These are phyloP conservation scores for Lagenidium sp. DNA, from an alignment of 352 stramenopile species.

Conservation along the genomic window DNA sequence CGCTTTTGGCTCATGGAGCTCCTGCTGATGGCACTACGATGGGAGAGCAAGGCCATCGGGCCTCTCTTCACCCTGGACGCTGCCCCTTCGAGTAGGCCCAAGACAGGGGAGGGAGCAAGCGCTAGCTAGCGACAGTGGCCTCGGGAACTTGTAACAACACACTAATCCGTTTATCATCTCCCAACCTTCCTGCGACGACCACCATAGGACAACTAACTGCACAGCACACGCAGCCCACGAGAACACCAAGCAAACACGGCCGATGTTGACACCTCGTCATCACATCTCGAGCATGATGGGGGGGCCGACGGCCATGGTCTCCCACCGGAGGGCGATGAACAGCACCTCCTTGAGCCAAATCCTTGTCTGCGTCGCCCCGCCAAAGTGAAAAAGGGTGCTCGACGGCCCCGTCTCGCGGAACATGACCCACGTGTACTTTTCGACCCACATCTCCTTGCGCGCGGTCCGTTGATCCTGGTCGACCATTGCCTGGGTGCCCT, in stretches of 20 bases:
- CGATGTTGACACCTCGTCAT: conserved; percentile 2
- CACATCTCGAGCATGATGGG: conserved; percentile 24
- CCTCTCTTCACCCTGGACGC: no score
- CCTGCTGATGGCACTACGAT: no score
- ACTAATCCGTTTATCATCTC: no score
- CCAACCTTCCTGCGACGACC: no score
- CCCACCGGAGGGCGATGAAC: conserved; percentile 58
- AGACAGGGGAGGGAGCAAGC: no score
- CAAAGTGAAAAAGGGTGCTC: conserved; percentile 49
- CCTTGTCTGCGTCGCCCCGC: conserved; percentile 29
- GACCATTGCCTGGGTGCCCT: conserved; percentile 5
- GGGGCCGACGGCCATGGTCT: conserved; percentile 46
- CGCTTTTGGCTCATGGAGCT: no score
- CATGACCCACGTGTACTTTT: conserved; percentile 60
- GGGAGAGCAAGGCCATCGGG: no score
- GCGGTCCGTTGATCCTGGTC: neutral
- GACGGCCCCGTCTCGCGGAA: conserved; percentile 25
- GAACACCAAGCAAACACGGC: conserved; percentile 15
- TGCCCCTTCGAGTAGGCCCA: no score
- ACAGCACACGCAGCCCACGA: no score
- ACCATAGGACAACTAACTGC: no score
- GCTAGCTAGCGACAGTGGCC: no score
- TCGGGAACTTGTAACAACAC: no score
- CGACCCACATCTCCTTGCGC: conserved; percentile 33
- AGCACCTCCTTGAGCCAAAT: conserved; percentile 64